phyloP scores from a whole-genome alignment of 164 flowering plant genomes.

The Piper betle region DNA sequence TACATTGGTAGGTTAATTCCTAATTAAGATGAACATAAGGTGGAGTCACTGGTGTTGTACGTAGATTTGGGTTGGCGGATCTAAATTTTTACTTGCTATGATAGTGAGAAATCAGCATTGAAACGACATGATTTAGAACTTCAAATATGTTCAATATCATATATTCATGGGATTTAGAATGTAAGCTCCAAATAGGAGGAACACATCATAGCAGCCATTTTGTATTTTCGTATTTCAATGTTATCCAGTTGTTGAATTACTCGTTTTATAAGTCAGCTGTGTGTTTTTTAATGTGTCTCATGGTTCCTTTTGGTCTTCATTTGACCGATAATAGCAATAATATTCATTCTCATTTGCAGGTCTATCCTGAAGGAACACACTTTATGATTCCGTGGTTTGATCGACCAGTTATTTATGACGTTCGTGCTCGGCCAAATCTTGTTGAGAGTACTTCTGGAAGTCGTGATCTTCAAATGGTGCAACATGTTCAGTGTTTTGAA shows the following conservation, averaged over 20 bases:
- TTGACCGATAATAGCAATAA: background rate
- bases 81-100: too few relatives aligned
- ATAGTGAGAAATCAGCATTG: too few relatives aligned
- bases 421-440: conserved; percentile 61
- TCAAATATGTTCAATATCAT: too few relatives aligned
- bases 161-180: too few relatives aligned
- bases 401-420: conserved; percentile 61
- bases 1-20: background rate
- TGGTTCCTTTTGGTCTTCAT: background rate
- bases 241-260: background rate
- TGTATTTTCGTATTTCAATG: background rate
- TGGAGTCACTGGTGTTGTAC: background rate
- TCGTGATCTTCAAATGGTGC: conserved; percentile 72
- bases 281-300: background rate
- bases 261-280: background rate
- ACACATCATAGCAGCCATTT: too few relatives aligned
- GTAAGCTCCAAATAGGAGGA: too few relatives aligned
- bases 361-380: conserved; percentile 80
- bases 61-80: background rate
- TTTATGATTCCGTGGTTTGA: conserved; percentile 71
- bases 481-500: background rate
- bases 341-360: conserved; percentile 18
- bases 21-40: background rate
- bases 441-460: conserved; percentile 64
- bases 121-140: too few relatives aligned